Evolutionary conservation across 2,329 filamentous ascomycete species (phyloP), one percentile per base, ranked within the genome.

Genomic region (Ophiocordyceps robertsii): DNA sequence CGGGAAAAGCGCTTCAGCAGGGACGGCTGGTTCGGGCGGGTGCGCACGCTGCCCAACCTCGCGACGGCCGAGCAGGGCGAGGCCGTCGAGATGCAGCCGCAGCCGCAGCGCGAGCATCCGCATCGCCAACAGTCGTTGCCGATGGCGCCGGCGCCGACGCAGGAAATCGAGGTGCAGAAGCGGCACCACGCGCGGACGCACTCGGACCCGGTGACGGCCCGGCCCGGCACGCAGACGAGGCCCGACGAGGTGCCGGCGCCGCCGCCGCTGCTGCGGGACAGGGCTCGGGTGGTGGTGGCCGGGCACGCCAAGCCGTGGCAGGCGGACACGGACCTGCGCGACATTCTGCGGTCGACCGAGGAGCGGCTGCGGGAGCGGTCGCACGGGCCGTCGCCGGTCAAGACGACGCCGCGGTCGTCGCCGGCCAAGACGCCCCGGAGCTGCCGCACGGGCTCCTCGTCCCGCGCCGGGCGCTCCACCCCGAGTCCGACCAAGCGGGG

Each of bases 261-360:
- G n/a, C 38, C 47, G 3, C 32, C 43, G 6, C 47, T 47, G 11
- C 42, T 36, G 33, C 9, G 33, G 21, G 42, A 44, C 5, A 43
- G 44, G 29, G 36, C 43, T 11, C 38, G 45, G 7, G 19, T 36
- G 21, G 45, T 44, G 7, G 48, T 47, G n/a, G n/a, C n/a, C 6
- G 48, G 46, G 6, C 51, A 49, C 29, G 33, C n/a, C 6, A 14
- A 36, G 3, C 40, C 55, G 11, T 46, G 52, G 29, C 47, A 49
- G 2, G 55, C 70, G 0, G 72, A 75, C 47, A 62, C 65, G 11
- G 70, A 70, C 1, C 53, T 77, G 24, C 61, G 65, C 1, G 60
- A 69, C 45, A 77, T 77, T 27, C 57, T 77, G 29, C 63, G 62
- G 37, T 70, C 64, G 30, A 77, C 73, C 1, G 73, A 75, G 24